These are phyloP conservation scores for Penicillium sp. DNA, from an alignment of 2,329 filamentous ascomycete species.

Conservation along the genomic window DNA sequence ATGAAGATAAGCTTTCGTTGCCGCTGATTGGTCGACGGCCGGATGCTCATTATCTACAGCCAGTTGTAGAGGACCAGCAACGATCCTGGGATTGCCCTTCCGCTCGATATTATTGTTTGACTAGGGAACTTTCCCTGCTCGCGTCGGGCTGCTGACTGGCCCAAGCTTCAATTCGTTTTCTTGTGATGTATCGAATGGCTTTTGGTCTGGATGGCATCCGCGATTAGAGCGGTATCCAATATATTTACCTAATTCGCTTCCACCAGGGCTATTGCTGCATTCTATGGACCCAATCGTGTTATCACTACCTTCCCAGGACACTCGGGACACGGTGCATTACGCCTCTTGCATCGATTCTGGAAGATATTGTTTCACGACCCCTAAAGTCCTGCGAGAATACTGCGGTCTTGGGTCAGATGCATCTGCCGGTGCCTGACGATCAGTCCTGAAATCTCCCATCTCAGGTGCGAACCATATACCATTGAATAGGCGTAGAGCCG, in stretches of 20 bases:
- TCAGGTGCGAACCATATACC: no score
- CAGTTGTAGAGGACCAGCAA: slow-evolving; percentile 11
- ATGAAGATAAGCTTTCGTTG: slow-evolving; percentile 14
- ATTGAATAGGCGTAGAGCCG: no score
- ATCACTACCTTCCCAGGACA: slow-evolving; percentile 3
- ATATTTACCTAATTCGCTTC: slow-evolving; percentile 13
- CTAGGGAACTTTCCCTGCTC: no score
- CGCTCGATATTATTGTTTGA: background rate
- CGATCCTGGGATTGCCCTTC: no score
- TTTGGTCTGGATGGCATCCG: background rate
- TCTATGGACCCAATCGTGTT: slow-evolving; percentile 9
- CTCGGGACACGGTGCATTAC: background rate
- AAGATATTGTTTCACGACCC: slow-evolving; percentile 11
- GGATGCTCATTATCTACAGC: slow-evolving; percentile 25
- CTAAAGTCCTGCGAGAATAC: no score
- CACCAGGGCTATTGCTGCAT: slow-evolving; percentile 9
- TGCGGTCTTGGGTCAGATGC: background rate
- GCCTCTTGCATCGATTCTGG: background rate
- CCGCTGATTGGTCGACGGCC: slow-evolving; percentile 21
- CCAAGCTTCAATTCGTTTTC: no score
- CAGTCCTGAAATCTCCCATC: background rate
- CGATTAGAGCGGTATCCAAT: slow-evolving; percentile 2
- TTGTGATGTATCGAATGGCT: no score
- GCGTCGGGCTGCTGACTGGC: no score
- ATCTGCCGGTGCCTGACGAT: background rate